Evolutionary conservation across 2,329 filamentous ascomycete genomes (phyloP).

Genomic region (Epichloe sp.): DNA sequence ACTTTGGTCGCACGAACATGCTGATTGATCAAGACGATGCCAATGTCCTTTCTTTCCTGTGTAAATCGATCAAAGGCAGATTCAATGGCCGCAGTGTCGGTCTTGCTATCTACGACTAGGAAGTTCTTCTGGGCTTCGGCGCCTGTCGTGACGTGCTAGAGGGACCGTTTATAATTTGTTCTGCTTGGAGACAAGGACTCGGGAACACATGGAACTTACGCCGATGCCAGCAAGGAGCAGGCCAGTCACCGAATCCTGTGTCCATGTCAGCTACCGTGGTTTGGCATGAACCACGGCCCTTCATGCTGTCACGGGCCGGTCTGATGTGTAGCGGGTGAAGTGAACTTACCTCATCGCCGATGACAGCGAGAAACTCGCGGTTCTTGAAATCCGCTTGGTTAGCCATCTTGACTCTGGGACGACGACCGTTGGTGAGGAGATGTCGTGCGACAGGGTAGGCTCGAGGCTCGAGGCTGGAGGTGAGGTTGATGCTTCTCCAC

Average conservation of each 20-base stretch:
- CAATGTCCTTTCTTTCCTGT: slow-evolving; percentile 85
- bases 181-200: background rate
- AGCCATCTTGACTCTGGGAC: slow-evolving; percentile 25
- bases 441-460: background rate
- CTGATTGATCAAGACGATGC: slow-evolving; percentile 93
- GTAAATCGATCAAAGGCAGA: slow-evolving; percentile 83
- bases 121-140: slow-evolving; percentile 95
- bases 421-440: background rate
- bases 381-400: slow-evolving; percentile 57
- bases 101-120: slow-evolving; percentile 90
- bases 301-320: background rate
- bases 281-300: background rate
- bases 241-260: slow-evolving; percentile 87
- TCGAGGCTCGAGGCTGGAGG: background rate
- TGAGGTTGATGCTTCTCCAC: slow-evolving; percentile 1
- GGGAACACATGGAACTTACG: slow-evolving; percentile 35
- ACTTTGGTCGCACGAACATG: slow-evolving; percentile 47
- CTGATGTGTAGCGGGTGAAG: slow-evolving; percentile 6
- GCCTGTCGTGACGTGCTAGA: slow-evolving; percentile 75
- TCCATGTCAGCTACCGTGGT: slow-evolving; percentile 15
- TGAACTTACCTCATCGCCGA: slow-evolving; percentile 73
- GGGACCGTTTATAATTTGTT: background rate
- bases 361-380: slow-evolving; percentile 91
- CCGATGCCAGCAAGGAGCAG: slow-evolving; percentile 91
- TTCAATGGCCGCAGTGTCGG: slow-evolving; percentile 78